phyloP scores from a whole-genome alignment of 2,329 filamentous ascomycete genomes.

The Westerdykella aurantiaca region DNA sequence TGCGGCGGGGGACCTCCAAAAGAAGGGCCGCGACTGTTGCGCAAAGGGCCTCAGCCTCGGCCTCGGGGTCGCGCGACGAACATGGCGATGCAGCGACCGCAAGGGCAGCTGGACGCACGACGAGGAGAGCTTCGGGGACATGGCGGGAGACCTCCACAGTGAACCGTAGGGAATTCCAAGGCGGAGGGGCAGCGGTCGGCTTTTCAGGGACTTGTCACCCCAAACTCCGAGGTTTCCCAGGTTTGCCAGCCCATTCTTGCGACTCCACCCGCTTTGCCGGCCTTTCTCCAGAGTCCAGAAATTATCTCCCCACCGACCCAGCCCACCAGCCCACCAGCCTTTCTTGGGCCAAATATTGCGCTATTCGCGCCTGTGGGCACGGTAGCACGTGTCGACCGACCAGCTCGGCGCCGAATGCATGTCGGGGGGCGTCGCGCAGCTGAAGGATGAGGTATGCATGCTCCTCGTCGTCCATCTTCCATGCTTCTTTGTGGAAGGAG shows the following conservation, averaged over 20 bases:
- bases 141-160: conserved; percentile 14
- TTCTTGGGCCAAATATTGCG: neutral
- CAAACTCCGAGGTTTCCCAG: conserved; percentile 5
- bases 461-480: neutral
- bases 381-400: conserved; percentile 2
- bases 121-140: conserved; percentile 24
- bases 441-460: conserved; percentile 60
- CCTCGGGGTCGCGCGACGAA: conserved; percentile 4
- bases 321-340: conserved; percentile 6
- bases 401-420: conserved; percentile 48
- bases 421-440: conserved; percentile 57
- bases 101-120: conserved; percentile 11
- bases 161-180: too few species aligned
- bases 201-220: neutral
- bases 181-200: conserved; percentile 6
- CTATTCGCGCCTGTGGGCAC: neutral
- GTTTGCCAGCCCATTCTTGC: conserved; percentile 2
- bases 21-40: conserved; percentile 3
- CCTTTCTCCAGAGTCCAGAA: conserved; percentile 9
- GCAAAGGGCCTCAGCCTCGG: neutral
- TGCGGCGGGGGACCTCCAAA: conserved; percentile 12
- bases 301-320: too few species aligned
- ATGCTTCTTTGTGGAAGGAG: neutral
- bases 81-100: conserved; percentile 5
- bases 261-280: conserved; percentile 11